These are phyloP conservation scores for Bromus sterilis DNA, from an alignment of 176 grass and related monocot species.

Conservation along the genomic window DNA sequence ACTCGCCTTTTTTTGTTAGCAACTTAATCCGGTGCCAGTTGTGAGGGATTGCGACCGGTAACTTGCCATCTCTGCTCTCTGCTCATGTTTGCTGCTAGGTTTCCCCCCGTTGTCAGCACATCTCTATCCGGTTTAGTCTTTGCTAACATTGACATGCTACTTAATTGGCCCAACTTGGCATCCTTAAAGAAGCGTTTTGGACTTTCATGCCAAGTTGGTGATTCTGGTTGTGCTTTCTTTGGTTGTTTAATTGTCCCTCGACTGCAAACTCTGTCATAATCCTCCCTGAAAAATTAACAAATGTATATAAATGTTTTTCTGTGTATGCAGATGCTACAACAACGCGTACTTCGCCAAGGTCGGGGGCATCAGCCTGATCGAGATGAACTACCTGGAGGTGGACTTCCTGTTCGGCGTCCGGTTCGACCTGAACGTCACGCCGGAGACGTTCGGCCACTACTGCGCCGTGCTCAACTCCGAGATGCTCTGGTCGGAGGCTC, in stretches of 20 bases:
- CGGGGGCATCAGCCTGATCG: conserved; percentile 47
- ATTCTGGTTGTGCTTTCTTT: conserved; percentile 24
- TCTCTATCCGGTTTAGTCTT: conserved; percentile 6
- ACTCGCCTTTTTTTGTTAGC: conserved; percentile 14
- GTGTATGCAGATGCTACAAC: conserved; percentile 36
- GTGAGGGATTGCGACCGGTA: conserved; percentile 47
- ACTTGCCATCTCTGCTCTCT: conserved; percentile 37
- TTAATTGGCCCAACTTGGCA: conserved; percentile 31
- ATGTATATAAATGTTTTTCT: background rate
- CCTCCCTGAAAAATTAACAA: background rate
- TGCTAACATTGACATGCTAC: background rate
- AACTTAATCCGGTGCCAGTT: conserved; percentile 38
- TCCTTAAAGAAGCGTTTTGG: conserved; percentile 19
- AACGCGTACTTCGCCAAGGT: conserved; percentile 55
- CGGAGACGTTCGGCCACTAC: conserved; percentile 46
- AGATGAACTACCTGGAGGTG: conserved; percentile 67
- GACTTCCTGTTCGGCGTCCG: conserved; percentile 50
- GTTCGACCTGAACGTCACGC: conserved; percentile 47
- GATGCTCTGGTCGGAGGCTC: conserved; percentile 18
- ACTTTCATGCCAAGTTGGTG: conserved; percentile 28
- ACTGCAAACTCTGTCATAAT: conserved; percentile 2
- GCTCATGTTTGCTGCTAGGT: conserved; percentile 33
- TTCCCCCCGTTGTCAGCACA: background rate
- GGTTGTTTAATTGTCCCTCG: conserved; percentile 12
- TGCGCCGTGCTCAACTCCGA: conserved; percentile 47